Evolutionary conservation across 1,284 basidiomycete species (phyloP), one percentile per base, ranked within the genome.

Genomic region (Meira nashicola): DNA sequence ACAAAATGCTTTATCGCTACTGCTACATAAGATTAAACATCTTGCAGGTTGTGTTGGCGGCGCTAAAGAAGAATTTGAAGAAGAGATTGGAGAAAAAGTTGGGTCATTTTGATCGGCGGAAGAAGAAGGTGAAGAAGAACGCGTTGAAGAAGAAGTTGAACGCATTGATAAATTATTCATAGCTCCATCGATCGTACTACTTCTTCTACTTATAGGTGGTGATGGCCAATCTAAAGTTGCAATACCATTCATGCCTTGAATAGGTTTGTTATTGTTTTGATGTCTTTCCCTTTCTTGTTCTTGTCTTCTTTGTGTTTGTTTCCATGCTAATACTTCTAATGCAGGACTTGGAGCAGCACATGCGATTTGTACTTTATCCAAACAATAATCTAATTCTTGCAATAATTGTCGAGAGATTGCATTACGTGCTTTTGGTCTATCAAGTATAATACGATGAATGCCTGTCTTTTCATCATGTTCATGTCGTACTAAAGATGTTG

Each of bases 341-440:
- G 28, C 28, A 4, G 28, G 28, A 33, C 28, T 33, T 33, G 28
- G 28, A 33, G 15, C 21, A 33, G 51, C 51, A 15, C 17, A 19
- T 14, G 51, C 51, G 7, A 33, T 8, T 8, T 33, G 8, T 2
- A 28, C 38, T 8, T 8, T 15, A 25, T 53, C 51, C 9, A 53
- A 25, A 83, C 61, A 91, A 79, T 82, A 90, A 85, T 89, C 91
- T 71, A 61, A 53, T 54, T 56, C 56, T 79, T 85, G 82, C 43
- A 94, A 82, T 67, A 95, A 83, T 25, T 82, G 82, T 59, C 86
- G 80, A 6, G 89, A 91, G 57, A 96, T 89, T 17, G 92, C 91
- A 80, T 96, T 96, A 83, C 87, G 92, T 65, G 86, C 86, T 65
- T 88, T 83, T 3, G 90, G 89, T 57, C 90, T 83, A 73, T 94